Conservation (phyloP, 2,329 filamentous ascomycete species). For the Exophiala sideris region DNA sequence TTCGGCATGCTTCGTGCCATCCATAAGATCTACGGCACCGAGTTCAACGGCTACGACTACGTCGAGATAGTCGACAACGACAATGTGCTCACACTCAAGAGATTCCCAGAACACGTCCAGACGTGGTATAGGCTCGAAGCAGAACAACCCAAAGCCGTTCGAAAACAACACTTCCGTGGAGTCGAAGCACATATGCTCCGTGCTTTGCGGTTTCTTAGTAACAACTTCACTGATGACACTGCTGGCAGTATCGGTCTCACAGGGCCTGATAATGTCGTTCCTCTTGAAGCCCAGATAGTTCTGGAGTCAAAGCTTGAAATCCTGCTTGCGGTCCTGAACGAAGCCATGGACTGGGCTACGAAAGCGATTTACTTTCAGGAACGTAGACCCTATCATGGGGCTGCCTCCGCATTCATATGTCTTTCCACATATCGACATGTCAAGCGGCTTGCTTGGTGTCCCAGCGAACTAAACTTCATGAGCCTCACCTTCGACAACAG, state of each 20-base stretch:
- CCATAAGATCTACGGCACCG: conserved; percentile 4
- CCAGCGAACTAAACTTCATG: conserved; percentile 3
- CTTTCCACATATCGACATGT: background rate
- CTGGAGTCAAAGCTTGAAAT: conserved; percentile 2
- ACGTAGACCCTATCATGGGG: background rate
- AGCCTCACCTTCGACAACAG: background rate
- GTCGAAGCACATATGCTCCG: conserved; percentile 5
- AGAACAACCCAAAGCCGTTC: background rate
- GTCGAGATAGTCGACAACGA: background rate
- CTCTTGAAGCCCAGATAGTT: background rate
- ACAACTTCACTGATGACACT: conserved; percentile 2
- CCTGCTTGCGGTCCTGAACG: background rate
- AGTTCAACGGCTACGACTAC: conserved; percentile 1
- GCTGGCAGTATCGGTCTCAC: background rate
- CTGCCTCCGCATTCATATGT: background rate
- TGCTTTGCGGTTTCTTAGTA: conserved; percentile 5
- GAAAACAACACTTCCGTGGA: conserved; percentile 1
- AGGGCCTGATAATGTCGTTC: background rate
- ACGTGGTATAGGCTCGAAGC: background rate
- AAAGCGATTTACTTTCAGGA: background rate
- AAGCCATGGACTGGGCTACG: background rate
- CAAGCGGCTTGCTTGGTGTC: conserved; percentile 2
- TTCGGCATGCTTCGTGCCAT: conserved; percentile 2
- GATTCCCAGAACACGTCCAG: background rate
- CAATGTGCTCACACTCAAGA: background rate